Conservation (phyloP, 2,329 filamentous ascomycete species). For the Tolypocladium inflatum region DNA sequence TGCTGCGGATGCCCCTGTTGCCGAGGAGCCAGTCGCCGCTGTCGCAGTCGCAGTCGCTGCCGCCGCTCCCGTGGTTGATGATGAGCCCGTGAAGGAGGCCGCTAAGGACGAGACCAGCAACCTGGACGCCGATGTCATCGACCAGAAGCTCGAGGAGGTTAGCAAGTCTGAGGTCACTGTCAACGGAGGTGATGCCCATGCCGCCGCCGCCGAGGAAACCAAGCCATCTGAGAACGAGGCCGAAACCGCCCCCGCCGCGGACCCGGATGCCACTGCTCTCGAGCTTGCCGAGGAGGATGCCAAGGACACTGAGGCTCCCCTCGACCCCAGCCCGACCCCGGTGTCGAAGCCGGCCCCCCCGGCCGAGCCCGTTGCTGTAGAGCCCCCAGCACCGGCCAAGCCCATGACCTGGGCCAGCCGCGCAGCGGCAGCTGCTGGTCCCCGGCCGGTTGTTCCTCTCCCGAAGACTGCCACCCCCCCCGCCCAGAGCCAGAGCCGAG, state of each 20-base stretch:
- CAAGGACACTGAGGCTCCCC: conserved; percentile 56
- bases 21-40: conserved; percentile 17
- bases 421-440: conserved; percentile 47
- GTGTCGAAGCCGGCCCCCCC: conserved; percentile 31
- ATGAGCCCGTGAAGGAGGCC: conserved; percentile 22
- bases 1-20: conserved; percentile 19
- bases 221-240: conserved; percentile 29
- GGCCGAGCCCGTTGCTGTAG: conserved; percentile 40
- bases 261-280: conserved; percentile 40
- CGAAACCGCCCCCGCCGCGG: conserved; percentile 24
- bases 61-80: conserved; percentile 19
- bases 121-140: conserved; percentile 46
- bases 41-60: neutral
- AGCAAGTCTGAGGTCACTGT: conserved; percentile 24
- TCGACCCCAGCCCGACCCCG: conserved; percentile 49
- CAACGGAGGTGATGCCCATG: conserved; percentile 21
- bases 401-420: conserved; percentile 70
- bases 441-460: conserved; percentile 42
- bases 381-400: conserved; percentile 40
- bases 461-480: conserved; percentile 49
- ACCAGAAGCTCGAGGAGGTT: conserved; percentile 67
- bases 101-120: conserved; percentile 17
- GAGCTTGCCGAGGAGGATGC: conserved; percentile 46
- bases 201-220: conserved; percentile 19
- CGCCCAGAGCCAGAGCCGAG: conserved; percentile 37